A percentile compares a stretch with the other conserved stretches of the same genome.
These are phyloP conservation scores for Rossbeevera mucosa DNA, from an alignment of 768 basidiomycete genomes.

Conservation along the genomic window DNA sequence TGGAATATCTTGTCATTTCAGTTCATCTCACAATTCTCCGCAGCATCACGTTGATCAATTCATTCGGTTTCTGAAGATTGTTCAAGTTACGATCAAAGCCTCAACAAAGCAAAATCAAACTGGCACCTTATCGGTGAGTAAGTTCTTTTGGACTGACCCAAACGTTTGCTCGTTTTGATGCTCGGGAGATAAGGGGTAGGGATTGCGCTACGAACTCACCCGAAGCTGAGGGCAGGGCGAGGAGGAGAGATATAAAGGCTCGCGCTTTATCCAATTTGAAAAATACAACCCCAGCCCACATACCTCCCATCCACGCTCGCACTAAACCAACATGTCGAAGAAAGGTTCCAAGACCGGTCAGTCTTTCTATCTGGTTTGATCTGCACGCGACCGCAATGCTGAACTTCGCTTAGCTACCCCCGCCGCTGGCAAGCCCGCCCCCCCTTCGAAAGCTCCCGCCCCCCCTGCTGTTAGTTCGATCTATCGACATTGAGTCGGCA, in stretches of 20 bases:
- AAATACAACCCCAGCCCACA: background rate
- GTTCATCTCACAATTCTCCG: constrained; percentile 12
- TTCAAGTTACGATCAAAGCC: background rate
- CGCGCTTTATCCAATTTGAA: background rate
- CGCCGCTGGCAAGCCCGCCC: constrained; percentile 10
- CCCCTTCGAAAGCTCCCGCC: constrained; percentile 20
- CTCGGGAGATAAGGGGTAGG: constrained; percentile 5
- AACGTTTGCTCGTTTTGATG: constrained; percentile 2
- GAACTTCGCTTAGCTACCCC: constrained; percentile 15
- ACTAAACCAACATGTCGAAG: constrained; percentile 22
- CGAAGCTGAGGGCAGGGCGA: constrained; percentile 29
- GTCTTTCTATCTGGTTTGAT: constrained; percentile 16
- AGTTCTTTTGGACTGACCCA: background rate
- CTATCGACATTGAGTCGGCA: background rate
- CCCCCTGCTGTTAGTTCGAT: constrained; percentile 15
- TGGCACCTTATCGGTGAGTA: constrained; percentile 7
- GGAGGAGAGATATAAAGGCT: constrained; percentile 20
- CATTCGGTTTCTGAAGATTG: constrained; percentile 1
- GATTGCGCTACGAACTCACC: constrained; percentile 16
- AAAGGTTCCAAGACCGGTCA: constrained; percentile 22
- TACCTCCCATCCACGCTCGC: background rate
- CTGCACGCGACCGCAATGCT: constrained; percentile 1
- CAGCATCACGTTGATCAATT: constrained; percentile 12
- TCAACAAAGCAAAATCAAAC: constrained; percentile 10
- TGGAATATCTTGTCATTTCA: background rate